Conservation (phyloP, 2,329 filamentous ascomycete genomes). For the Botrytis sinoallii region DNA sequence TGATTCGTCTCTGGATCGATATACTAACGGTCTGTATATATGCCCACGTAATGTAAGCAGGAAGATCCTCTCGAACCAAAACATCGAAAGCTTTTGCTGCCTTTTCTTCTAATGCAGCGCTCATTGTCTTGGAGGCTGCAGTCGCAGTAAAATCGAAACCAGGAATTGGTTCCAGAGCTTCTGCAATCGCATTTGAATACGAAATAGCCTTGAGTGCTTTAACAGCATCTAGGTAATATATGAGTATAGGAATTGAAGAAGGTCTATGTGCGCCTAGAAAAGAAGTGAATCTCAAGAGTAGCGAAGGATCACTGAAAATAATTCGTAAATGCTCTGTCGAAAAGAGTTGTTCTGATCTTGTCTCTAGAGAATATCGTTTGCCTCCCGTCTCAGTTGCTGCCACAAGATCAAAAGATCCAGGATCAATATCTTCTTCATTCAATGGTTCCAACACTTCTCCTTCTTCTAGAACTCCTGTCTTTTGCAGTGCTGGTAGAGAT, state of each 20-base stretch:
- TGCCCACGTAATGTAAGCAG: constrained; percentile 66
- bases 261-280: constrained; percentile 61
- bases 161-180: constrained; percentile 55
- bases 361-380: constrained; percentile 55
- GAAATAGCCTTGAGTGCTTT: constrained; percentile 69
- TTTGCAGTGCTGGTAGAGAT: constrained; percentile 34
- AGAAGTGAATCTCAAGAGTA: constrained; percentile 63
- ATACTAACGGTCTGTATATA: constrained; percentile 68
- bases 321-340: constrained; percentile 61
- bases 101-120: constrained; percentile 58
- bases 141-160: constrained; percentile 54
- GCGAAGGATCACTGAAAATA: constrained; percentile 62
- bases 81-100: constrained; percentile 62
- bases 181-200: constrained; percentile 67
- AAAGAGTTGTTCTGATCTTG: constrained; percentile 63
- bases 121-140: constrained; percentile 51
- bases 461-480: constrained; percentile 40
- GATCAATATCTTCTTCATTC: constrained; percentile 48
- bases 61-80: constrained; percentile 64
- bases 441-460: constrained; percentile 49
- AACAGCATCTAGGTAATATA: constrained; percentile 68
- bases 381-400: constrained; percentile 40
- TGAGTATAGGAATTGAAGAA: constrained; percentile 60
- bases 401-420: constrained; percentile 52
- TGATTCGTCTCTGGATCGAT: constrained; percentile 65